Evolutionary conservation across 83 land plant genomes (phyloP), one percentile per base, ranked within the genome.

Genomic region (Picea mariana): DNA sequence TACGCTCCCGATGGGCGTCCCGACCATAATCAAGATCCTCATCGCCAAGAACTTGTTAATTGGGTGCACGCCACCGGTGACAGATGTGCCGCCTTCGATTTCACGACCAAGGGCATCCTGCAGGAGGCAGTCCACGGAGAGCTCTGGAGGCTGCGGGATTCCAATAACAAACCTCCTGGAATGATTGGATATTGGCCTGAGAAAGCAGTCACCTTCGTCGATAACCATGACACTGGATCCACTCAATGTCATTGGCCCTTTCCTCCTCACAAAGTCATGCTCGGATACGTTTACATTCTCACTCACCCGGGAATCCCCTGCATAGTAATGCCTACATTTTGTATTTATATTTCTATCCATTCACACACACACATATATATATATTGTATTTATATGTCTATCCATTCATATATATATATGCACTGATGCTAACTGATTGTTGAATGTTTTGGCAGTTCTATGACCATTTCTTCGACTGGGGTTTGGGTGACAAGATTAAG

Each of bases 21-120:
- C 7, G 82, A 79, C 20, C 75, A 87, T 61, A 84, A 88, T 78
- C 93, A 90, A 78, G 93, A 92, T 47, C 62, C 77, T 27, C 87
- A 90, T 61, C 58, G 93, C 44, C 89, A 87, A 58, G 81, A 86
- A 64, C 79, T 92, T 24, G 87, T 85, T 0, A 67, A 92, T 61
- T 92, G 94, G 93, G 86, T 86, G 66, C 49, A 85, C 17, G 85
- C 75, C 6, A 87, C 93, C 1, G 92, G 92, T 0, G 85, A 90
- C 12, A 67, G 64, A 2, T 88, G 93, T 20, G 79, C 88, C 2
- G 98, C 99, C 9, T 95, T 97, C 75, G 99, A 97, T 79, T 95
- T 97, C 87, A 92, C 99, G 11, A 95, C 99, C n/a, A 97, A 97
- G 79, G 99, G 99, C 2, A 85, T 97, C 11, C 86, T 97, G 58